Base-by-base conservation (phyloP, 495 filamentous ascomycete species). In the Bombardia bombarda region DNA sequence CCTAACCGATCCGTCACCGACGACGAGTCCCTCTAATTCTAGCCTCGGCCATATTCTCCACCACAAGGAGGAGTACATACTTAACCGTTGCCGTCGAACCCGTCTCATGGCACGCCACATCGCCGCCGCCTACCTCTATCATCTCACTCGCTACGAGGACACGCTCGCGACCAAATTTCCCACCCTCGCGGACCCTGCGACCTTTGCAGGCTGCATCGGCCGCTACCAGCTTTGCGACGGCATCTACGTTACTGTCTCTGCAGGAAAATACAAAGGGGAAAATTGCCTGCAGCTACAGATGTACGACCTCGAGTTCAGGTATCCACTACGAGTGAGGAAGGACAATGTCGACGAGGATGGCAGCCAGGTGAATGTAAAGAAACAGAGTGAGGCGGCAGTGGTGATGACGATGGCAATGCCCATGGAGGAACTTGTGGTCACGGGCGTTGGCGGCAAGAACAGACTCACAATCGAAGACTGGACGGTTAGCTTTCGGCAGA, bases 371-470 rank as follows among this genome's bases (percentile, higher is more conserved):
- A n/a, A n/a, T n/a, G n/a, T n/a, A n/a, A 49, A 49, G 46, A 41
- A 7, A 28, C 9, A 28, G 26, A 8, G 20, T 3, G 12, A 42
- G 16, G 12, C 23, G 3, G 8, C 19, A 19, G 16, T 40, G 9
- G 36, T n/a, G 3, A 53, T 53, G 50, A 42, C 42, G 0, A 39
- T 53, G 30, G 47, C 50, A 14, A 38, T 37, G 16, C 38, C 41
- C 7, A 53, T 53, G 50, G 4, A 3, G 1, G 50, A 53, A 9
- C 16, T 50, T 6, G 14, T 42, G 16, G 26, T 33, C 2, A 37
- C 22, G 6, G 50, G 50, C 1, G 47, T 53, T 5, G 50, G 50
- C 3, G 50, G 50, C 0, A 46, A 34, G 1, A 53, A 53, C 26
- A 20, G 47, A 2, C 22, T 53, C 9, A 14, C 39, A 4, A 21